A percentile compares a stretch with the other conserved stretches of the same genome.
Conservation (phyloP, 2,329 filamentous ascomycete species). For the Coniochaeta ligniaria region DNA sequence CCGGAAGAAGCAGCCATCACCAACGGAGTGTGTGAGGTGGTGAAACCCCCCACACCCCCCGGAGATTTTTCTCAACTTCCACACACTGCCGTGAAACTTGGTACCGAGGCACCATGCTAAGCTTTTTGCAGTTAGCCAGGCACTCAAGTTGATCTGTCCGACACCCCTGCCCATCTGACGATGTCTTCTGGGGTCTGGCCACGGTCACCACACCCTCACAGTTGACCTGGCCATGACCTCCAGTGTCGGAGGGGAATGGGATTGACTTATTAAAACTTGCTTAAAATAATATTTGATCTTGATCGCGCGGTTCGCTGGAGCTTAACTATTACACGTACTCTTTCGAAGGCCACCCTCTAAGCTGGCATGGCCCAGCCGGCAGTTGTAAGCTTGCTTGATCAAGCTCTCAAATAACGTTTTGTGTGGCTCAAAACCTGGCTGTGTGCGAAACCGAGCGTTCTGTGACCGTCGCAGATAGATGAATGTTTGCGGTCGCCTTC, state of each 20-base stretch:
- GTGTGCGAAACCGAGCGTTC: background rate
- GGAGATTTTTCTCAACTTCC: background rate
- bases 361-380: background rate
- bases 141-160: background rate
- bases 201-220: background rate
- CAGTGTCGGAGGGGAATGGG: no score
- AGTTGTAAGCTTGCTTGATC: background rate
- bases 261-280: background rate
- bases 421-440: background rate
- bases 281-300: no score
- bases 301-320: no score
- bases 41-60: background rate
- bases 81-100: background rate
- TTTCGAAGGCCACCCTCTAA: background rate
- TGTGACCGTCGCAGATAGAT: background rate
- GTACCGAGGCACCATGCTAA: background rate
- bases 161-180: background rate
- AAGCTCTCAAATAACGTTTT: background rate
- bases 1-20: background rate
- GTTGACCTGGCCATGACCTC: background rate
- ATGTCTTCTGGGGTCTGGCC: no score
- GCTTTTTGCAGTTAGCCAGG: background rate
- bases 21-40: background rate
- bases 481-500: background rate
- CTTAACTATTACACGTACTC: no score